These are phyloP conservation scores for Penicillium sp. DNA, from an alignment of 2,329 filamentous ascomycete genomes.

Conservation along the genomic window DNA sequence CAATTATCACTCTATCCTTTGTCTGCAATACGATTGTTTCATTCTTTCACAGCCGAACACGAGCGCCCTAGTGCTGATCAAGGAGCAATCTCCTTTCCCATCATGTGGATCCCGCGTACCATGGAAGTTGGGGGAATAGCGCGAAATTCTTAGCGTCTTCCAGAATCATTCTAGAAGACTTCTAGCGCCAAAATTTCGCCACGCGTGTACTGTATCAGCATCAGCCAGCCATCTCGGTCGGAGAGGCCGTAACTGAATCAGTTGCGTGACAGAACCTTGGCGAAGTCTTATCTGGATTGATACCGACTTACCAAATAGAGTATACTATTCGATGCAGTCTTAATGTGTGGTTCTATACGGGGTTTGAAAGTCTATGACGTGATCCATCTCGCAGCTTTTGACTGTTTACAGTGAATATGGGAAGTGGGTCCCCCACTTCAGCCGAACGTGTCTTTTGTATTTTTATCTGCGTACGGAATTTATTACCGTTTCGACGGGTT, in stretches of 20 bases:
- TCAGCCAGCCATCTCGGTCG: slow-evolving; percentile 5
- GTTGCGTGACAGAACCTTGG: neutral
- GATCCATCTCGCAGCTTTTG: slow-evolving; percentile 7
- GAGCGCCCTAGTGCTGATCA: neutral
- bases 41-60: neutral
- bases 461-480: neutral
- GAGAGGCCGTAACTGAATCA: neutral
- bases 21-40: no score
- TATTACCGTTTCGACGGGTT: neutral
- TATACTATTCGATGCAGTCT: neutral
- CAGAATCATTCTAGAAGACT: slow-evolving; percentile 33
- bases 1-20: no score
- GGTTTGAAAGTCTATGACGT: slow-evolving; percentile 13
- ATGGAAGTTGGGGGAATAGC: neutral
- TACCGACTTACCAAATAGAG: neutral
- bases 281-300: neutral
- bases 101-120: neutral
- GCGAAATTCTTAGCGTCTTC: slow-evolving; percentile 28
- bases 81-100: slow-evolving; percentile 3
- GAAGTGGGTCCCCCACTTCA: neutral
- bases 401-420: neutral
- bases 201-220: slow-evolving; percentile 8
- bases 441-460: neutral
- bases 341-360: neutral
- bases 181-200: slow-evolving; percentile 25